phyloP scores from a whole-genome alignment of 345 rosid species.

The Microcos paniculata region DNA sequence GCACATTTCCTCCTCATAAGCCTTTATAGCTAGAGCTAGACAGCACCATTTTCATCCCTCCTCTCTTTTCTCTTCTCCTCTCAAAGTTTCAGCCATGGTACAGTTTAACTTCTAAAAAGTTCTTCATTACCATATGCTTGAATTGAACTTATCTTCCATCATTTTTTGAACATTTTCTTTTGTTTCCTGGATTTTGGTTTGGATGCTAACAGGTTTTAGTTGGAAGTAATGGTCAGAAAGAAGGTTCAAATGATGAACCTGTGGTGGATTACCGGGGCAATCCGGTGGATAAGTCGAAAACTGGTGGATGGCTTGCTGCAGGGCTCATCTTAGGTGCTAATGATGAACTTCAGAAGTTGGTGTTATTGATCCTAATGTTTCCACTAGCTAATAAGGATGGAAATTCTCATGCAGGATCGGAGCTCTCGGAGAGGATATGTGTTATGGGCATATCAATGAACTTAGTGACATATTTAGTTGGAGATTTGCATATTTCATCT shows the following conservation, averaged over 20 bases:
- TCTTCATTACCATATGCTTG: not conserved
- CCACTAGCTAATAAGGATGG: not conserved
- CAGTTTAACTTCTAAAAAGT: not conserved
- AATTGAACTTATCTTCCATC: not conserved
- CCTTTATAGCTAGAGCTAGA: not conserved
- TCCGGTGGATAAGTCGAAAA: constrained; percentile 66
- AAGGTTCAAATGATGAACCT: constrained; percentile 32
- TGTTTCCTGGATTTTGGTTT: constrained; percentile 1
- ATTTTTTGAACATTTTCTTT: not conserved
- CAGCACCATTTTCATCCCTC: not conserved
- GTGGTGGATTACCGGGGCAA: constrained; percentile 61
- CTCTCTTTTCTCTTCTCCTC: not conserved
- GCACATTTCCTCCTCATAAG: not conserved
- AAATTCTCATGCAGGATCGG: constrained; percentile 52
- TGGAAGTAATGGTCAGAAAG: constrained; percentile 40
- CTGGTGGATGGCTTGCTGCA: constrained; percentile 94
- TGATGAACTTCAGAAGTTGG: constrained; percentile 1
- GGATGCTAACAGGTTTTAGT: constrained; percentile 45
- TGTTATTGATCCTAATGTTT: not conserved
- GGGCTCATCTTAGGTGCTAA: constrained; percentile 76
- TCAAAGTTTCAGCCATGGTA: not conserved
- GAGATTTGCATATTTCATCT: constrained; percentile 69
- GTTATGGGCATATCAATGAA: constrained; percentile 94
- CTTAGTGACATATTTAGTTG: constrained; percentile 79
- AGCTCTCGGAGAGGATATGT: constrained; percentile 87